Evolutionary conservation across 2,329 filamentous ascomycete species (phyloP).

Genomic region (Phaeomoniella chlamydospora): DNA sequence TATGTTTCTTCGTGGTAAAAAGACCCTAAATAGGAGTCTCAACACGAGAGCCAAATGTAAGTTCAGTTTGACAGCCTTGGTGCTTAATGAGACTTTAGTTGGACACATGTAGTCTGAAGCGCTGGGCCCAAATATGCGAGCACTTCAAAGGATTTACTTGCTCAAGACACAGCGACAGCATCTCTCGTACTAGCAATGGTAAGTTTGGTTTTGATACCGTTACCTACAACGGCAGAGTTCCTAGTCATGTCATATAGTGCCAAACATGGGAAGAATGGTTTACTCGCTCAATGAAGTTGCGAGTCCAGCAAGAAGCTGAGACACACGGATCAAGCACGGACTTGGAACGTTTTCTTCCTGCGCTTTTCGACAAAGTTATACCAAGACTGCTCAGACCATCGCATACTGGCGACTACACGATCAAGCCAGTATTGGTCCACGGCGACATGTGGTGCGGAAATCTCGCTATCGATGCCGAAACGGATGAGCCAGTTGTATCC

Average conservation of each 20-base stretch:
- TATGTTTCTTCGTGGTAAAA: too few species aligned
- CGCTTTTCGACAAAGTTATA: conserved; percentile 14
- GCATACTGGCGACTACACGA: conserved; percentile 10
- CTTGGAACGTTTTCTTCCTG: conserved; percentile 11
- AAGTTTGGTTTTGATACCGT: conserved; percentile 22
- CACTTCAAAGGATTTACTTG: too few species aligned
- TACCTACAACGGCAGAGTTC: conserved; percentile 17
- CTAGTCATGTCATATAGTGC: conserved; percentile 18
- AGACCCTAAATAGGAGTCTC: too few species aligned
- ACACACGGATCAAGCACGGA: conserved; percentile 17
- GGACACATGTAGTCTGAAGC: too few species aligned
- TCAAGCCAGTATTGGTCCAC: conserved; percentile 20
- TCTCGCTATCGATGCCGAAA: conserved; percentile 16
- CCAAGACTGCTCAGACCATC: conserved; percentile 14
- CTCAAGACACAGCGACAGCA: too few species aligned
- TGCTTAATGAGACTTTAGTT: too few species aligned
- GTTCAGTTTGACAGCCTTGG: too few species aligned
- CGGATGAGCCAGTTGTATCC: conserved; percentile 18
- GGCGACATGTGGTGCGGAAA: conserved; percentile 29
- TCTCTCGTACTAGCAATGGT: too few species aligned
- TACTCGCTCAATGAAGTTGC: conserved; percentile 15
- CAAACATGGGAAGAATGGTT: conserved; percentile 25
- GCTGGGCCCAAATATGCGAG: too few species aligned
- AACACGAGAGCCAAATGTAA: too few species aligned
- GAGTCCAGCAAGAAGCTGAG: conserved; percentile 14